Evolutionary conservation across 2,329 filamentous ascomycete genomes (phyloP), one percentile per base, ranked within the genome.

Genomic region (Clarireedia paspali): DNA sequence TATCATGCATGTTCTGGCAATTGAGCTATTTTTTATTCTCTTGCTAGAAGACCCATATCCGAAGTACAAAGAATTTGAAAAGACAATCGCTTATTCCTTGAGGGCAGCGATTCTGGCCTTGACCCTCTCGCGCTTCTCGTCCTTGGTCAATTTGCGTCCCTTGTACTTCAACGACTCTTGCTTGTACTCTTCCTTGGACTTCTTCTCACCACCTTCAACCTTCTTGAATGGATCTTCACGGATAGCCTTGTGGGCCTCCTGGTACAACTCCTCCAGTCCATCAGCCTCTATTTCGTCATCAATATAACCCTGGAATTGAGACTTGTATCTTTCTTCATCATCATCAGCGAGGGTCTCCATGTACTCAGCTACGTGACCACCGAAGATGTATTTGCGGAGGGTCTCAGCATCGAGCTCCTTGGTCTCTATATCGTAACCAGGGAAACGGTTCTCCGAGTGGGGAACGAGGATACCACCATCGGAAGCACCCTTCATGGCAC

Each of bases 321-420:
- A 85, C 84, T 92, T 92, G 89, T 90, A 99, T 74, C 94, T 91
- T 85, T 99, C 94, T 88, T 99, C 94, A 73, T 99, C 94, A 74
- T 99, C 94, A 71, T 99, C 94, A 78, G 94, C 94, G 65, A 99
- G 89, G 59, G 88, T 94, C 87, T 99, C 94, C 94, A 99, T 99
- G 87, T 99, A 99, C 85, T 99, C 94, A 68, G 92, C 91, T 65
- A 99, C 89, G 85, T 99, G 94, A 62, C 94, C 92, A 73, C 83
- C 94, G 77, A 89, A 92, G 83, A 99, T 99, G 88, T 99, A 99
- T 83, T 91, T 95, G 84, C 92, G 91, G 74, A 99, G 89, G 67
- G 84, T 88, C 77, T 99, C 94, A 71, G 91, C 84, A 70, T 99
- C 94, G 71, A 99, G 89, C 84, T 97, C 92, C 88, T 99, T 91